Conservation (phyloP, 108 stramenopile species). For the Craspedostauros australis region DNA sequence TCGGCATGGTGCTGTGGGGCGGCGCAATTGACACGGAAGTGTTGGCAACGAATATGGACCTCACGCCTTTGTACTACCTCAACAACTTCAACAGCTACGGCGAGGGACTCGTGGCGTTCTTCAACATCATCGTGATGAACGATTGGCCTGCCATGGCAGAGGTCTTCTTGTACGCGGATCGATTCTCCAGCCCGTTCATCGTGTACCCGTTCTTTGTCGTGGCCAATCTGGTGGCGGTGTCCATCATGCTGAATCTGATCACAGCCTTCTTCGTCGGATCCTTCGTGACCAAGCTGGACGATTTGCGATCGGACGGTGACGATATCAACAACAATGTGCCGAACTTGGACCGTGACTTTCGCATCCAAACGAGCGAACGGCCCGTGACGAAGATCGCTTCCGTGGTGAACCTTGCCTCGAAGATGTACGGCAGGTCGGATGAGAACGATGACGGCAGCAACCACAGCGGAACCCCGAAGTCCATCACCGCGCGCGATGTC, state of each 20-base stretch:
- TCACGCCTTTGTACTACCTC: conserved; percentile 47
- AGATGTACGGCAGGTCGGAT: background rate
- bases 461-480: no score
- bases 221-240: conserved; percentile 28
- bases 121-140: conserved; percentile 52
- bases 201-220: conserved; percentile 52
- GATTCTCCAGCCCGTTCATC: conserved; percentile 20
- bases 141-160: conserved; percentile 60
- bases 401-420: no score
- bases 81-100: conserved; percentile 62
- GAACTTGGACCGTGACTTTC: background rate
- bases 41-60: conserved; percentile 4
- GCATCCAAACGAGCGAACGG: conserved; percentile 4
- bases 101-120: conserved; percentile 51
- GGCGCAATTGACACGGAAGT: conserved; percentile 32
- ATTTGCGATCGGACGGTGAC: conserved; percentile 7
- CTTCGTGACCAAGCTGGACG: conserved; percentile 39
- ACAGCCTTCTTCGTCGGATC: conserved; percentile 62
- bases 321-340: background rate
- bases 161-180: conserved; percentile 38
- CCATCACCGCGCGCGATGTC: no score
- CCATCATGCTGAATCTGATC: conserved; percentile 45
- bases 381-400: no score
- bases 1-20: conserved; percentile 53
- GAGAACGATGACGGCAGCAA: no score